phyloP scores from a whole-genome alignment of 208 protist species.

The Acanthamoeba healyi region DNA sequence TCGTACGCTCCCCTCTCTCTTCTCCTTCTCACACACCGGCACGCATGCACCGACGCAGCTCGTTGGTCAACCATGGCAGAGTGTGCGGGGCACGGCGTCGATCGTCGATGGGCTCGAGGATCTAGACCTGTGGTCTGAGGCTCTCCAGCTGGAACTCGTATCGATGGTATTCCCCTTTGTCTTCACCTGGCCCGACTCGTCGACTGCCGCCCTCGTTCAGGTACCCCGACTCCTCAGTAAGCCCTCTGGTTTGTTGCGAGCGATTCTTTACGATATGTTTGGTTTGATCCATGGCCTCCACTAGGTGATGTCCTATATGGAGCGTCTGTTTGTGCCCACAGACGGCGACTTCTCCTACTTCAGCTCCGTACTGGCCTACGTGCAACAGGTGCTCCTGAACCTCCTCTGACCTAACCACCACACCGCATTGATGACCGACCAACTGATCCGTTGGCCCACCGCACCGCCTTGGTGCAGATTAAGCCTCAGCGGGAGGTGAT shows the following conservation, averaged over 20 bases:
- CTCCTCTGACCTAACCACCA: background rate
- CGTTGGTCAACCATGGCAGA: too few relatives aligned
- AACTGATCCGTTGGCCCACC: too few relatives aligned
- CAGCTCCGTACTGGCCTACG: slow-evolving; percentile 19
- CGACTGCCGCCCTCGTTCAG: slow-evolving; percentile 48
- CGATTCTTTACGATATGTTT: too few relatives aligned
- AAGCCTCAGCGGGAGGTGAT: slow-evolving; percentile 57
- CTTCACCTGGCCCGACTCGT: slow-evolving; percentile 58
- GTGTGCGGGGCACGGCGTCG: slow-evolving; percentile 48
- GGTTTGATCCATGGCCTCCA: too few relatives aligned
- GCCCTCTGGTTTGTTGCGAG: too few relatives aligned
- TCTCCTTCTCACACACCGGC: background rate
- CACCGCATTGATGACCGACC: too few relatives aligned
- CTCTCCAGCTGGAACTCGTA: slow-evolving; percentile 49
- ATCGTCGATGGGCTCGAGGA: slow-evolving; percentile 66
- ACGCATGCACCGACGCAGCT: background rate
- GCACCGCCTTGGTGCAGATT: too few relatives aligned
- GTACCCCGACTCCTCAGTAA: background rate
- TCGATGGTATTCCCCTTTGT: slow-evolving; percentile 72
- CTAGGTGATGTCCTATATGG: slow-evolving; percentile 70
- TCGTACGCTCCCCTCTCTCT: background rate
- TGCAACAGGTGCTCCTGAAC: background rate
- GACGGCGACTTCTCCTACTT: slow-evolving; percentile 69
- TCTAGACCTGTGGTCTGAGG: slow-evolving; percentile 65
- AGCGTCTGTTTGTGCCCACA: slow-evolving; percentile 40